Percentiles rank a stretch among this genome's conserved stretches.
Conservation (phyloP, 2,329 filamentous ascomycete species). For the Exserohilum turcica region DNA sequence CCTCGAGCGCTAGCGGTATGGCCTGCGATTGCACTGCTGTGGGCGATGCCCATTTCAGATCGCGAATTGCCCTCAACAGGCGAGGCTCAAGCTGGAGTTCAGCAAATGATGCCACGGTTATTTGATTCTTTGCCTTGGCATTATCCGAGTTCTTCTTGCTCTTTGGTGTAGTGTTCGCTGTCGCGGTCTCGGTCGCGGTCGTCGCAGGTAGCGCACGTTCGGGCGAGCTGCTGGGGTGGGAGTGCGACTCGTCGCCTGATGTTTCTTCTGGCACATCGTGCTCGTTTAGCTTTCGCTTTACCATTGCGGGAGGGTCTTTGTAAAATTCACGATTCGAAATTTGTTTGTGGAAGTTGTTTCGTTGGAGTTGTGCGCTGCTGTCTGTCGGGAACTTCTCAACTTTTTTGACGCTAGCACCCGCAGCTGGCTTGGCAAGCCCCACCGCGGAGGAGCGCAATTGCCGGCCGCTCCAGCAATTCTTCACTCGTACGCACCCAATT, state of each 20-base stretch:
- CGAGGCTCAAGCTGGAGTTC: conserved; percentile 81
- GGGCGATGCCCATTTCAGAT: conserved; percentile 81
- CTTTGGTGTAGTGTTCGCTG: background rate
- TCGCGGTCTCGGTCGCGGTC: background rate
- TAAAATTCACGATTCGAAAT: background rate
- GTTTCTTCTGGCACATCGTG: conserved; percentile 51
- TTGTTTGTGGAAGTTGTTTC: background rate
- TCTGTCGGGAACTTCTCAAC: conserved; percentile 18
- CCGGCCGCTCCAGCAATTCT: background rate
- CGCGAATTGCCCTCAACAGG: conserved; percentile 81
- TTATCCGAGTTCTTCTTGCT: conserved; percentile 9
- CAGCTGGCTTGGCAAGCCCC: conserved; percentile 12
- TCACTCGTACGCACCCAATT: background rate
- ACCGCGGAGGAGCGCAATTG: conserved; percentile 14
- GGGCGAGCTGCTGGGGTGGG: conserved; percentile 18
- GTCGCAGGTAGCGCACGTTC: background rate
- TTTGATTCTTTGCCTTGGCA: background rate
- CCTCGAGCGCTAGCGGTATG: conserved; percentile 85
- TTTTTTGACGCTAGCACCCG: conserved; percentile 26
- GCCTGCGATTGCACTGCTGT: conserved; percentile 88
- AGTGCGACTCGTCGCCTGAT: conserved; percentile 28
- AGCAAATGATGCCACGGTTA: conserved; percentile 63
- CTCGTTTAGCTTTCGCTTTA: conserved; percentile 58
- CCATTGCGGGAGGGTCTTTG: background rate
- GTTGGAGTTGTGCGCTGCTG: conserved; percentile 7